Conservation (phyloP, 1,284 basidiomycete genomes). For the Puccinia hordei region DNA sequence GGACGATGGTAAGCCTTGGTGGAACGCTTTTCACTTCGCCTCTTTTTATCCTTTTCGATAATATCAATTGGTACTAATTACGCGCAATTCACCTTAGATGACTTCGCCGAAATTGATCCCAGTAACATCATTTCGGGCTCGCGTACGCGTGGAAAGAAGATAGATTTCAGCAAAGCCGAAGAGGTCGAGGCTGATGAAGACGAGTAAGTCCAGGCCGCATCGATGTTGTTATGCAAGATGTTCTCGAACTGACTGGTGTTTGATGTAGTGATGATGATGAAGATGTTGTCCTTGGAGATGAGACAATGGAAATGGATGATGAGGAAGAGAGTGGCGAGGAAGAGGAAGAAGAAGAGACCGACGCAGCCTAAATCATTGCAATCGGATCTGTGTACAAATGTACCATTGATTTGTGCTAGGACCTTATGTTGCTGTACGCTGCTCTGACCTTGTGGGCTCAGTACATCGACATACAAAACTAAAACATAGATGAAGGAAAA, state of each 20-base stretch:
- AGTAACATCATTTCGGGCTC: slow-evolving; percentile 43
- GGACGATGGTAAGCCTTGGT: slow-evolving; percentile 5
- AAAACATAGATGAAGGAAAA: slow-evolving; percentile 8
- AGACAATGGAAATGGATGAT: slow-evolving; percentile 47
- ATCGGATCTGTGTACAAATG: neutral
- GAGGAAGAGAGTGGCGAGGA: slow-evolving; percentile 45
- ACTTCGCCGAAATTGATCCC: slow-evolving; percentile 48
- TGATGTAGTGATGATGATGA: slow-evolving; percentile 43
- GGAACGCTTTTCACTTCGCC: neutral
- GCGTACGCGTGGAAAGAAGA: slow-evolving; percentile 49
- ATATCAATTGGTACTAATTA: neutral
- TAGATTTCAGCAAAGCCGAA: slow-evolving; percentile 43
- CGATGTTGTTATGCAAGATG: neutral
- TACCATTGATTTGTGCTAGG: neutral
- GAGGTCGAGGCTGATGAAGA: slow-evolving; percentile 32
- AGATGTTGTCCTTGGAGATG: slow-evolving; percentile 43
- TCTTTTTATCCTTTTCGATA: neutral
- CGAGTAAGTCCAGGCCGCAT: slow-evolving; percentile 21
- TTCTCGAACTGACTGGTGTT: neutral
- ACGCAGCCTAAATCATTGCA: neutral
- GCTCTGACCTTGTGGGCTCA: neutral
- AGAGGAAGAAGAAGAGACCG: slow-evolving; percentile 44
- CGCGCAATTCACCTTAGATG: slow-evolving; percentile 29
- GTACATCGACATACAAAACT: neutral
- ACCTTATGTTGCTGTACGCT: neutral